Evolutionary conservation across 2,329 filamentous ascomycete genomes (phyloP).

Genomic region (Botrytis byssoidea): DNA sequence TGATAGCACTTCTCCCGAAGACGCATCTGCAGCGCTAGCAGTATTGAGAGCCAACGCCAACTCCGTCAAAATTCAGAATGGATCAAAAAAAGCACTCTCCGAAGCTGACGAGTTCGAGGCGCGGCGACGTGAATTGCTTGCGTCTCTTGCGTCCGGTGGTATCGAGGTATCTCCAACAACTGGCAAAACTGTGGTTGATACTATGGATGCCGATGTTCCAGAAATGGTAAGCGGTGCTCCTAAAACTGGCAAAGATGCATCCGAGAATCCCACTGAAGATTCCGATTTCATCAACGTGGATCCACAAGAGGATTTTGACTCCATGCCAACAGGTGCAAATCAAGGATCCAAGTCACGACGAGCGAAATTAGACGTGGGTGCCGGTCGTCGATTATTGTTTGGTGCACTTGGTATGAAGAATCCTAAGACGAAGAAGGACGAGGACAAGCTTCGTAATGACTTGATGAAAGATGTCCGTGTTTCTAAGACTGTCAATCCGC

Average conservation of each 20-base stretch:
- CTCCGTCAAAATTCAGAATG: constrained; percentile 8
- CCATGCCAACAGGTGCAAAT: background rate
- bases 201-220: background rate
- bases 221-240: background rate
- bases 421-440: constrained; percentile 67
- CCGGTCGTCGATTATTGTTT: constrained; percentile 67
- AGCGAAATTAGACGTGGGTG: constrained; percentile 52
- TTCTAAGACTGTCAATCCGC: constrained; percentile 37
- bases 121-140: constrained; percentile 51
- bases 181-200: background rate
- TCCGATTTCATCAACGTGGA: background rate
- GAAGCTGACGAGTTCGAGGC: constrained; percentile 47
- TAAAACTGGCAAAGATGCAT: background rate
- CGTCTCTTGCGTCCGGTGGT: constrained; percentile 51
- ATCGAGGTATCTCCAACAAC: constrained; percentile 44
- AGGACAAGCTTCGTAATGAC: constrained; percentile 58
- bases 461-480: constrained; percentile 55
- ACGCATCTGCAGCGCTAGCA: constrained; percentile 28
- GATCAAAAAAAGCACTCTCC: constrained; percentile 14
- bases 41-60: constrained; percentile 26
- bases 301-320: background rate
- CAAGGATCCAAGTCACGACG: constrained; percentile 24
- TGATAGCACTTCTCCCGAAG: constrained; percentile 29
- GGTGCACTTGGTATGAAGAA: constrained; percentile 68
- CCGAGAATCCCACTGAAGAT: background rate